Base-by-base conservation (phyloP, 176 grass and related monocot genomes). In the Echinochloa phyllopogon region DNA sequence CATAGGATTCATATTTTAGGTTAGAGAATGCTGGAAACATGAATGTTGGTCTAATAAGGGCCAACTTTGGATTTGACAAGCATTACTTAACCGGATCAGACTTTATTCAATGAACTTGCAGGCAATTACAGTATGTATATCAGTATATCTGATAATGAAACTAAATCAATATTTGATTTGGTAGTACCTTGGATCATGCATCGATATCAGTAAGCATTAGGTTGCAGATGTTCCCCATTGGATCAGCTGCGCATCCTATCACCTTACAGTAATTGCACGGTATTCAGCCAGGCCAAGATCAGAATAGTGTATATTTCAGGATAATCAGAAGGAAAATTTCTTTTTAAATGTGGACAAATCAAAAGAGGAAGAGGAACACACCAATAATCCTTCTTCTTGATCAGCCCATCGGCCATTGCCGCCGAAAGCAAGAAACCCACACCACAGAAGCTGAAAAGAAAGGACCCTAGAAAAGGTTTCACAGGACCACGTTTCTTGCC, bases 401-500 rank as follows among this genome's bases (percentile, higher is more conserved):
- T 69, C 37, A 72, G 9, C 44, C 44, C 10, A 41, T 0, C 63
- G 43, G 51, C 16, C 5, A 43, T 21, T 57, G 13, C 87, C 47
- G 48, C 40, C 58, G 29, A n/a, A 79, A 38, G 57, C 24, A 57
- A 33, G 65, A 17, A 45, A 79, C 53, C 44, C 68, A 27, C 68
- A 27, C 80, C 67, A 72, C 55, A 38, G 67, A 37, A 3, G 4
- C 27, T 7, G 52, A 36, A 60, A 72, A 69, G 14, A 82, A 75
- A 51, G 4, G 78, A 61, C 77, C 33, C 40, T 6, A 24, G 45
- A 82, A 72, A 77, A 63, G 61, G 6, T 75, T 77, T 43, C 7
- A 25, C 20, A 72, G 83, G 83, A 63, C 83, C 78, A 72, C 51
- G n/a, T 27, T 66, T 58, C 58, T 67, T 51, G 40, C 48, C 59